Evolutionary conservation across 148 eudicot genomes (phyloP).

Genomic region (Amaranthus hypochondriacus): DNA sequence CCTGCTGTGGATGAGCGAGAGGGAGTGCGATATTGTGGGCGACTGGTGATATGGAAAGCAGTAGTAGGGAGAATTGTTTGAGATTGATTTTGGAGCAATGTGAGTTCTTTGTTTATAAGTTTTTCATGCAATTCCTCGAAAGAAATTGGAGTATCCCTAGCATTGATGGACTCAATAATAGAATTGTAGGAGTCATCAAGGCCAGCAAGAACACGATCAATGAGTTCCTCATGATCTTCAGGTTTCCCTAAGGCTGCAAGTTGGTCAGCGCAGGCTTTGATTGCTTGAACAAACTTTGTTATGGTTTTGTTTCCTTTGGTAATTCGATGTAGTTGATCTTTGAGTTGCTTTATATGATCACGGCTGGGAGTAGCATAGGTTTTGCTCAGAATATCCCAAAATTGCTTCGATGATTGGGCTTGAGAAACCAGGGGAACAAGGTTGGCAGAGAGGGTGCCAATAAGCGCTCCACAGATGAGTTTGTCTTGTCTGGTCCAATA

Average conservation of each 20-base stretch:
- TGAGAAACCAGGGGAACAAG: background rate
- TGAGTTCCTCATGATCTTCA: background rate
- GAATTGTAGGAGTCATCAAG: too few species aligned
- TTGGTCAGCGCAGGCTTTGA: background rate
- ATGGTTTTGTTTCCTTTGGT: background rate
- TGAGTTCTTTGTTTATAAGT: background rate
- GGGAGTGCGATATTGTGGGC: too few species aligned
- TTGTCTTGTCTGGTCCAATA: conserved; percentile 13
- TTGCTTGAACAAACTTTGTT: background rate
- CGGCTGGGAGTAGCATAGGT: conserved; percentile 6
- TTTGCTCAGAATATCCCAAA: background rate
- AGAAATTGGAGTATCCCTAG: background rate
- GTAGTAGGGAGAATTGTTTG: background rate
- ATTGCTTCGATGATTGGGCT: background rate
- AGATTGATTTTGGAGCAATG: background rate
- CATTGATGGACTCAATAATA: too few species aligned
- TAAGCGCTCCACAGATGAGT: conserved; percentile 8
- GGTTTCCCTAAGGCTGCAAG: background rate
- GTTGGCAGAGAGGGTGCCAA: conserved; percentile 4
- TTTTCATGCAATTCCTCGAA: conserved; percentile 20
- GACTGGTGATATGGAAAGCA: background rate
- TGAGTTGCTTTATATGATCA: conserved; percentile 5
- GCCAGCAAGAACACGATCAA: too few species aligned
- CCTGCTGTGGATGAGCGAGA: background rate
- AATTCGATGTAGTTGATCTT: background rate